A percentile compares a stretch with the other conserved stretches of the same genome.
phyloP scores from a whole-genome alignment of 2,329 filamentous ascomycete species.

The Paraphaeosphaeria minitans region DNA sequence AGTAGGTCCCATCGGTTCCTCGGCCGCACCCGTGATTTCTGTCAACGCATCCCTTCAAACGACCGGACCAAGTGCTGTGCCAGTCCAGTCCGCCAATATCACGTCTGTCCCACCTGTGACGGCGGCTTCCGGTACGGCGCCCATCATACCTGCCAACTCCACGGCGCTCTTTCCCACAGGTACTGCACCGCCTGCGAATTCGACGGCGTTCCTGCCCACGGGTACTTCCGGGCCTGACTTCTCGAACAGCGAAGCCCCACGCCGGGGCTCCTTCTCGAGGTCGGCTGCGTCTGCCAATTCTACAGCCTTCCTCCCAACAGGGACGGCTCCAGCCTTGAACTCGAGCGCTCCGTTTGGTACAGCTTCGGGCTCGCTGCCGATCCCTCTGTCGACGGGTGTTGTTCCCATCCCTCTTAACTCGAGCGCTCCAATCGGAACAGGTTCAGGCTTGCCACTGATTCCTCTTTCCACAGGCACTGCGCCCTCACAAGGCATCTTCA shows the following conservation, averaged over 20 bases:
- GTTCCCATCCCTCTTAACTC: conserved; percentile 11
- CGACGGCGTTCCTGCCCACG: neutral
- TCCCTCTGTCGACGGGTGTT: conserved; percentile 4
- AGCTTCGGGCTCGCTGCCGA: conserved; percentile 1
- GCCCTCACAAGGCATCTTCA: neutral
- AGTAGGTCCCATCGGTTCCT: neutral
- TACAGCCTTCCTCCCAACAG: conserved; percentile 3
- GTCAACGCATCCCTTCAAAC: neutral
- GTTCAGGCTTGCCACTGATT: conserved; percentile 3
- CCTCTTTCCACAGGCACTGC: conserved; percentile 7
- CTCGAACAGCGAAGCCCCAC: neutral
- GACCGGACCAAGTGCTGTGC: conserved; percentile 2
- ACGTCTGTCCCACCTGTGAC: conserved; percentile 4
- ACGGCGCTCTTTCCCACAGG: conserved; percentile 6
- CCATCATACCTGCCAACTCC: conserved; percentile 4
- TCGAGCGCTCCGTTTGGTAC: conserved; percentile 11
- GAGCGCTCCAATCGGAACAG: conserved; percentile 12
- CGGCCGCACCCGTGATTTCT: neutral
- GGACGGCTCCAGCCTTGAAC: conserved; percentile 8
- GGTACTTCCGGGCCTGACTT: neutral
- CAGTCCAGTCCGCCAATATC: conserved; percentile 4
- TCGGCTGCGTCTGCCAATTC: conserved; percentile 5
- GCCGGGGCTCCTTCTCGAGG: neutral
- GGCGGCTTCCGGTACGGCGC: conserved; percentile 4
- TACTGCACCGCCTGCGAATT: conserved; percentile 3